phyloP scores from a whole-genome alignment of 306 rosid species.

The Rosa rugosa region DNA sequence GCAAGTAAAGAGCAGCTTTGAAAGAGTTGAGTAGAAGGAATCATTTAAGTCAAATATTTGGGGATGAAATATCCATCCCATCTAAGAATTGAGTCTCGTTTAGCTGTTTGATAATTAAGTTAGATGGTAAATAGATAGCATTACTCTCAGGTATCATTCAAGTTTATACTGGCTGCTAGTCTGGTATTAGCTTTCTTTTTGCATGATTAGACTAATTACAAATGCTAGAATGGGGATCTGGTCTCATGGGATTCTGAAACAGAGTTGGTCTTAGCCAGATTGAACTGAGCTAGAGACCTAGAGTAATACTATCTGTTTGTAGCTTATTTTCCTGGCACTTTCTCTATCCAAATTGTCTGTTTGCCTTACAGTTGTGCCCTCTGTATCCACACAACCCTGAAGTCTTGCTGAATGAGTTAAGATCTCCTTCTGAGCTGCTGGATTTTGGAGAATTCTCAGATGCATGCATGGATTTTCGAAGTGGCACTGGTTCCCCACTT shows the following conservation, averaged over 20 bases:
- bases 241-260: neutral
- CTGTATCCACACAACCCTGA: conserved; percentile 96
- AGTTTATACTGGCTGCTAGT: neutral
- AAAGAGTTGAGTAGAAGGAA: neutral
- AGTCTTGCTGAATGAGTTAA: conserved; percentile 78
- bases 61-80: neutral
- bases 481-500: conserved; percentile 56
- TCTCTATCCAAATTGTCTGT: conserved; percentile 11
- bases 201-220: neutral
- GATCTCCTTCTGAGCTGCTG: conserved; percentile 96
- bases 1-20: neutral
- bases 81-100: neutral
- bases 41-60: neutral
- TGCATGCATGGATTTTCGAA: conserved; percentile 82
- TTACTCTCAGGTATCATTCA: neutral
- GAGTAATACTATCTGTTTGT: neutral
- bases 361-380: conserved; percentile 78
- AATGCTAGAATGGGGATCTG: neutral
- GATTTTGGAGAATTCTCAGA: conserved; percentile 98
- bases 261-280: conserved; percentile 2
- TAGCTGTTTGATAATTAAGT: conserved; percentile 30
- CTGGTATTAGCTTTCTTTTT: neutral
- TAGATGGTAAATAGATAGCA: conserved; percentile 25
- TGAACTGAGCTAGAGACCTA: no score
- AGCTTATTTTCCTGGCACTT: neutral